Evolutionary conservation across 805 yeast genomes (phyloP).

Genomic region (Lachancea sp.): DNA sequence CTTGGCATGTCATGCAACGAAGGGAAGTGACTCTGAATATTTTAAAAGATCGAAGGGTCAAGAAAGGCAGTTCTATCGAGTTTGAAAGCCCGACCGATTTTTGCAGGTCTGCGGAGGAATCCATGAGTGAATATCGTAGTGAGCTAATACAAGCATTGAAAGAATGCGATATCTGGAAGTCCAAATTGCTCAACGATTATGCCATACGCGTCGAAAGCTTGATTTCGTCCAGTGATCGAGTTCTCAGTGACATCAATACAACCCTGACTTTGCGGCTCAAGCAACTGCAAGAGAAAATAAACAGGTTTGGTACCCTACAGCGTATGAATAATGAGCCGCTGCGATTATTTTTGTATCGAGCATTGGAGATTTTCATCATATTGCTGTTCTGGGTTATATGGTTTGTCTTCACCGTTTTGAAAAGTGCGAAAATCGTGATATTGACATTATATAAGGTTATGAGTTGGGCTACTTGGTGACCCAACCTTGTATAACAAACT

Average conservation of each 20-base stretch:
- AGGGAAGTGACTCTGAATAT: constrained; percentile 24
- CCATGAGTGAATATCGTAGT: constrained; percentile 19
- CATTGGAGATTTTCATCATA: constrained; percentile 27
- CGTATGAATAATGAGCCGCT: constrained; percentile 22
- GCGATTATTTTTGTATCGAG: constrained; percentile 20
- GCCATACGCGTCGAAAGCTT: constrained; percentile 54
- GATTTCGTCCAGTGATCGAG: constrained; percentile 57
- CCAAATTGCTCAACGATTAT: constrained; percentile 32
- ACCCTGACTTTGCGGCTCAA: constrained; percentile 55
- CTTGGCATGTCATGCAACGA: constrained; percentile 24
- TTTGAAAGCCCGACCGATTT: constrained; percentile 16
- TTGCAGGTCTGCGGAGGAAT: constrained; percentile 15
- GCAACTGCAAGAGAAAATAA: constrained; percentile 30
- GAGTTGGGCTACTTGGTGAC: constrained; percentile 26
- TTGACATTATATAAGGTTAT: constrained; percentile 15
- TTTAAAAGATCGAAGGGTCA: constrained; percentile 19
- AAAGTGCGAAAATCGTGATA: constrained; percentile 15
- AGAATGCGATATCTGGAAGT: constrained; percentile 30
- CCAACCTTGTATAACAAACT: neutral
- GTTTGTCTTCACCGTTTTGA: constrained; percentile 23
- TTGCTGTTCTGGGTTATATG: constrained; percentile 28
- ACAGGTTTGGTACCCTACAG: constrained; percentile 23
- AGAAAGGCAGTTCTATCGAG: constrained; percentile 13
- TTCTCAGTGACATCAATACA: constrained; percentile 68
- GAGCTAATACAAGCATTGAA: constrained; percentile 26